phyloP scores from a whole-genome alignment of 2,329 filamentous ascomycete species.

The Penicillium psychrosexuale region DNA sequence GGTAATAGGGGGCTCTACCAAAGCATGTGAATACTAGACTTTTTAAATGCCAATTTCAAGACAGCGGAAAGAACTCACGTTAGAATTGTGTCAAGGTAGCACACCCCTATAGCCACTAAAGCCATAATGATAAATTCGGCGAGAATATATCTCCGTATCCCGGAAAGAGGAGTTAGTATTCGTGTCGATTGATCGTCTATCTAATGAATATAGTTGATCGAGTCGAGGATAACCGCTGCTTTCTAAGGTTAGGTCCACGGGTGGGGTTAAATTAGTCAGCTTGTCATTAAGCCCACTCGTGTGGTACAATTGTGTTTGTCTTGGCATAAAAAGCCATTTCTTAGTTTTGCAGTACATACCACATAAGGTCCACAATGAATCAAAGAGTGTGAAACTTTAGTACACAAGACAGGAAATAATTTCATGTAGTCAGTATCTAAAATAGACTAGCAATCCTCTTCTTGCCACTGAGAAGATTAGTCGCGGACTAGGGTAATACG shows the following conservation, averaged over 20 bases:
- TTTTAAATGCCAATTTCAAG: background rate
- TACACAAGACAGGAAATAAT: background rate
- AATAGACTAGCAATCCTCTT: no score
- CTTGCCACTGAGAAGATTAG: background rate
- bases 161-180: background rate
- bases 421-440: background rate
- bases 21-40: conserved; percentile 4
- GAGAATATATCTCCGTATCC: background rate
- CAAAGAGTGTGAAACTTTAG: background rate
- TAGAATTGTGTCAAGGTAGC: conserved; percentile 69
- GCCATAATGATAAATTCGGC: conserved; percentile 38
- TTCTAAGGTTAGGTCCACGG: background rate
- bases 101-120: conserved; percentile 63
- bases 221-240: background rate
- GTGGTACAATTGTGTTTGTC: background rate
- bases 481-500: background rate
- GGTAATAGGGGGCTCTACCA: conserved; percentile 52
- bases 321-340: background rate
- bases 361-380: background rate
- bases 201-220: background rate
- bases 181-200: background rate
- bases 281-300: background rate
- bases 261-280: background rate
- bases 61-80: conserved; percentile 45
- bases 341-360: background rate